A percentile compares a stretch with the other conserved stretches of the same genome.
Conservation (phyloP, 768 basidiomycete species). For the Psilocybe cubensis region DNA sequence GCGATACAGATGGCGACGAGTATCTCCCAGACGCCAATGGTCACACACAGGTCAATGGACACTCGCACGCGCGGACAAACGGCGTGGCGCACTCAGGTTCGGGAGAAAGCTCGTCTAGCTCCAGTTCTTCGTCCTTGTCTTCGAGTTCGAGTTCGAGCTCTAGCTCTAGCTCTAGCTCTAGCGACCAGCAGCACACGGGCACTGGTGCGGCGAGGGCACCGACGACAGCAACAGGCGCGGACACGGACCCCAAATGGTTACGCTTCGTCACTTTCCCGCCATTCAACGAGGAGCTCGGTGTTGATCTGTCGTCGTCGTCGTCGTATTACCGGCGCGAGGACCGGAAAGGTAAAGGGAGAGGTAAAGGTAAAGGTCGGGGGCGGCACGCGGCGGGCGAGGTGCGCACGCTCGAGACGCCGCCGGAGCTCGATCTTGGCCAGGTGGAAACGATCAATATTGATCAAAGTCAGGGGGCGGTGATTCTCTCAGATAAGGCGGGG, state of each 20-base stretch:
- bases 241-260: constrained; percentile 51
- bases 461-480: constrained; percentile 74
- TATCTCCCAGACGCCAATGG: too few species aligned
- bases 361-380: not conserved
- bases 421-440: constrained; percentile 62
- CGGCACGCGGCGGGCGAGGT: constrained; percentile 47
- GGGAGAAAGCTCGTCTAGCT: too few species aligned
- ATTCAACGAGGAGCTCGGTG: constrained; percentile 39
- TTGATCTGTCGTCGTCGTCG: too few species aligned
- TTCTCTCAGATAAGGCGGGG: constrained; percentile 67
- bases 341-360: too few species aligned
- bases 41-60: too few species aligned
- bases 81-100: too few species aligned
- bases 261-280: constrained; percentile 76
- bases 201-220: constrained; percentile 1
- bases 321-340: too few species aligned
- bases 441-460: constrained; percentile 83
- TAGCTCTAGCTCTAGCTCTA: too few species aligned
- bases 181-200: too few species aligned
- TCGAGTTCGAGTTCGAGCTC: too few species aligned
- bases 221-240: constrained; percentile 14
- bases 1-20: constrained; percentile 20
- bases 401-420: constrained; percentile 64
- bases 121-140: too few species aligned
- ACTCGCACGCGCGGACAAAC: too few species aligned